A percentile compares a stretch with the other conserved stretches of the same genome.
phyloP scores from a whole-genome alignment of 768 basidiomycete genomes.

The Xerocomellus amylosporus region DNA sequence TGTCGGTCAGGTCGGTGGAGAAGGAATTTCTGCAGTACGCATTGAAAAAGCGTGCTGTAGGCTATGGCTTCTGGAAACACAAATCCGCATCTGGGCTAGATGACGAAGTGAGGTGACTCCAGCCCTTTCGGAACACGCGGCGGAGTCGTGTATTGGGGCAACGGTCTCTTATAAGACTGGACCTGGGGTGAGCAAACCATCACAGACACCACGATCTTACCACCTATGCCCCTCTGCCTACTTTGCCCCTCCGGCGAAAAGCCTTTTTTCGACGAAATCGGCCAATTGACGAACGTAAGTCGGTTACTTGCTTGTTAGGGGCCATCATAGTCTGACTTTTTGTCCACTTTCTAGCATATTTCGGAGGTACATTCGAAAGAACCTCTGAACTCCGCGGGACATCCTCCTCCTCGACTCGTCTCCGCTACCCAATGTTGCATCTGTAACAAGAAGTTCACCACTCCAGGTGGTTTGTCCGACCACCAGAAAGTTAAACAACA shows the following conservation, averaged over 20 bases:
- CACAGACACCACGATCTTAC: slow-evolving; percentile 17
- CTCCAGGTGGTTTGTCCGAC: slow-evolving; percentile 12
- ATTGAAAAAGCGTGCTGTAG: slow-evolving; percentile 27
- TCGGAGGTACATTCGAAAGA: slow-evolving; percentile 13
- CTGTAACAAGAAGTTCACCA: slow-evolving; percentile 27
- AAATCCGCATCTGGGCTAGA: slow-evolving; percentile 20
- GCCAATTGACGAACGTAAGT: slow-evolving; percentile 19
- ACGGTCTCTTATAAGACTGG: slow-evolving; percentile 30
- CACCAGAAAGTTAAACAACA: slow-evolving; percentile 28
- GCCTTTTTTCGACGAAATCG: slow-evolving; percentile 21
- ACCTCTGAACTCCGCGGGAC: background rate
- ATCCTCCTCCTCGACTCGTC: slow-evolving; percentile 1
- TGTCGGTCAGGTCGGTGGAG: slow-evolving; percentile 2
- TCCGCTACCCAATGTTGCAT: slow-evolving; percentile 20
- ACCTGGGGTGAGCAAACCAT: slow-evolving; percentile 11
- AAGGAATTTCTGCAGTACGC: slow-evolving; percentile 13
- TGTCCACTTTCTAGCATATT: slow-evolving; percentile 20
- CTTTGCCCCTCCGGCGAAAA: slow-evolving; percentile 23
- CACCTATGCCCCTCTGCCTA: slow-evolving; percentile 24
- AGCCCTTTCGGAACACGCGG: slow-evolving; percentile 30
- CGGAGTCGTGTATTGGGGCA: slow-evolving; percentile 33
- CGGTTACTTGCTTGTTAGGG: background rate
- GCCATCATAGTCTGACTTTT: slow-evolving; percentile 5
- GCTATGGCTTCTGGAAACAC: slow-evolving; percentile 21
- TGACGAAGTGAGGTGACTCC: slow-evolving; percentile 27